These are phyloP conservation scores for Auricularia sp. DNA, from an alignment of 768 basidiomycete genomes.

Conservation along the genomic window DNA sequence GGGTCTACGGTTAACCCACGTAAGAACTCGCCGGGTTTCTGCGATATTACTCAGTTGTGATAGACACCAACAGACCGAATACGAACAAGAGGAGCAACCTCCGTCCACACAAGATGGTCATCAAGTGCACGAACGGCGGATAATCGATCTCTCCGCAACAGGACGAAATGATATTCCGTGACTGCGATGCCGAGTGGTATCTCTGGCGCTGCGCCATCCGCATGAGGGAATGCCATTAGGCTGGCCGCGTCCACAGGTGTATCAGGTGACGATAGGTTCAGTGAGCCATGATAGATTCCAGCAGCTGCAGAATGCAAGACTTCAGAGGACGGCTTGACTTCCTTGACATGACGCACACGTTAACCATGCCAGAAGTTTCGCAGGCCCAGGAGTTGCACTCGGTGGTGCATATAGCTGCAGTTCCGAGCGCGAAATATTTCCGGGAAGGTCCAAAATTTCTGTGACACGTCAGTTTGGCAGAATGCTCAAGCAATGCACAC, in stretches of 20 bases:
- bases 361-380: slow-evolving; percentile 81
- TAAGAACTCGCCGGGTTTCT: slow-evolving; percentile 71
- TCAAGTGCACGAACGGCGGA: slow-evolving; percentile 70
- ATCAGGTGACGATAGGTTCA: slow-evolving; percentile 65
- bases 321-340: background rate
- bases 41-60: slow-evolving; percentile 4
- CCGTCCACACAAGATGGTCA: slow-evolving; percentile 77
- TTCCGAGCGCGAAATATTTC: slow-evolving; percentile 63
- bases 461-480: slow-evolving; percentile 18
- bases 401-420: slow-evolving; percentile 70
- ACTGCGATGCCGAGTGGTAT: slow-evolving; percentile 68
- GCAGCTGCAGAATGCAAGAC: slow-evolving; percentile 39
- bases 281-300: slow-evolving; percentile 77
- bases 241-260: slow-evolving; percentile 70
- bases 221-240: slow-evolving; percentile 64
- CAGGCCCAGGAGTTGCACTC: slow-evolving; percentile 57
- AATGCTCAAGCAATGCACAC: slow-evolving; percentile 16
- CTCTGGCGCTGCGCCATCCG: slow-evolving; percentile 25
- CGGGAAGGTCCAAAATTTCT: slow-evolving; percentile 90
- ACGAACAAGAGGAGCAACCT: slow-evolving; percentile 66
- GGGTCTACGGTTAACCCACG: slow-evolving; percentile 75
- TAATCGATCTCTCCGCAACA: slow-evolving; percentile 73
- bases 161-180: slow-evolving; percentile 87
- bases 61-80: background rate
- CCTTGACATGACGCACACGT: slow-evolving; percentile 44